Evolutionary conservation across 306 rosid species (phyloP), one percentile per base, ranked within the genome.

Genomic region (Comarum palustre): DNA sequence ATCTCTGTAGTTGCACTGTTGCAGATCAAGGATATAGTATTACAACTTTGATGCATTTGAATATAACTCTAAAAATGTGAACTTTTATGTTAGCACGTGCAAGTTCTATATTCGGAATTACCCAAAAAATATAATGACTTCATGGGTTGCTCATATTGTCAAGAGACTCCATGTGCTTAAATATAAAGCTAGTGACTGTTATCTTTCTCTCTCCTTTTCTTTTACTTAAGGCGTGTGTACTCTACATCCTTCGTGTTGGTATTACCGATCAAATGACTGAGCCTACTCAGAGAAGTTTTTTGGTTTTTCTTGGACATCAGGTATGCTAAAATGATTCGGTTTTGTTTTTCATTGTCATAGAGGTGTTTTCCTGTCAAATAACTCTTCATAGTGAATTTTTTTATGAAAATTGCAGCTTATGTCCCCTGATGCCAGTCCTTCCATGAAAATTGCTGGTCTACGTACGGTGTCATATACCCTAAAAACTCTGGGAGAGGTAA

Each of bases 231-330:
- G 98, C 98, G n/a, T 94, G 98, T 66, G 92, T 91, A 79, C 98
- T 94, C 52, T 94, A 94, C 76, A 81, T 91, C 63, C 91, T 94
- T 74, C 97, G 91, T 80, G 88, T 94, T 24, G 97, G 97, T 48
- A 77, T 94, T 81, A 91, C 92, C 29, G 97, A 94, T 89, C 97
- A 91, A 80, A 94, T 94, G 98, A 88, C 96, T 15, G 97, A 94
- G 69, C 91, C 98, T 74, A 88, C 92, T 32, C 98, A 94, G 74
- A 86, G 98, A 86, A 81, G 60, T 77, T 89, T 94, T 77, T 77
- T 89, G 86, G 85, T 87, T 73, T 94, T 94, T 61, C 83, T 94
- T 41, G 97, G 92, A 82, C 83, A 75, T 68, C 92, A 91, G 96
- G 98, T 91, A 29, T 47, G 69, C 54, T 22, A 29, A 22, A 79